Conservation (phyloP, 805 yeast genomes). For the Metschnikowia peoriensis region DNA sequence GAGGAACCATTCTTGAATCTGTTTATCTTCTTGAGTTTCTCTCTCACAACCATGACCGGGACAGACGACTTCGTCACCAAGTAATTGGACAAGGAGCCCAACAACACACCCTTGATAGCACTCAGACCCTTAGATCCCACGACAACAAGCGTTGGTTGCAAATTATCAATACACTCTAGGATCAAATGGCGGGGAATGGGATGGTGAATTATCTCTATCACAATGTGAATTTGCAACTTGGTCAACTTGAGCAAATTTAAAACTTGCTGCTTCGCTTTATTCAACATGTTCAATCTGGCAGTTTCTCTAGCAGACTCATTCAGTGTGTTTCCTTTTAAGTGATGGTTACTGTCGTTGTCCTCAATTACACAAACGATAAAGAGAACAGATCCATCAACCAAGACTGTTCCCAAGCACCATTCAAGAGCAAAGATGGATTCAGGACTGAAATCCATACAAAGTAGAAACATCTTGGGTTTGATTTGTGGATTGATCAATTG, state of each 20-base stretch:
- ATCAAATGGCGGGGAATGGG: constrained; percentile 72
- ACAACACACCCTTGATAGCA: constrained; percentile 68
- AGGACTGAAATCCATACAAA: constrained; percentile 79
- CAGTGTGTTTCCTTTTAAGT: constrained; percentile 37
- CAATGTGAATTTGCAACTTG: constrained; percentile 69
- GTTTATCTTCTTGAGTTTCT: constrained; percentile 66
- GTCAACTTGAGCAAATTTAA: constrained; percentile 57
- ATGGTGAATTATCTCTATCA: constrained; percentile 71
- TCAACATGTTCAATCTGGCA: constrained; percentile 38
- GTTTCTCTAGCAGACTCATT: constrained; percentile 38
- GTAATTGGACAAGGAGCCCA: constrained; percentile 72
- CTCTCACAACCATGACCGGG: constrained; percentile 79
- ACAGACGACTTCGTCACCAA: constrained; percentile 67
- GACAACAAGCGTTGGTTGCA: constrained; percentile 70
- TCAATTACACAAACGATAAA: constrained; percentile 62
- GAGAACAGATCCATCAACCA: constrained; percentile 78
- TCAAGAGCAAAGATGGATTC: constrained; percentile 83
- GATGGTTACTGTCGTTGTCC: constrained; percentile 42
- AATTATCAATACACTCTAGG: constrained; percentile 65
- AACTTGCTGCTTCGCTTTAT: constrained; percentile 44
- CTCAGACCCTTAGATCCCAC: constrained; percentile 75
- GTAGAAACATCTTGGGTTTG: constrained; percentile 60
- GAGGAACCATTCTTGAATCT: constrained; percentile 49
- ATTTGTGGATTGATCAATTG: constrained; percentile 44
- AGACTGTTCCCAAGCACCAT: constrained; percentile 83